phyloP scores from a whole-genome alignment of 2,329 filamentous ascomycete species.

The Myotisia sp. region DNA sequence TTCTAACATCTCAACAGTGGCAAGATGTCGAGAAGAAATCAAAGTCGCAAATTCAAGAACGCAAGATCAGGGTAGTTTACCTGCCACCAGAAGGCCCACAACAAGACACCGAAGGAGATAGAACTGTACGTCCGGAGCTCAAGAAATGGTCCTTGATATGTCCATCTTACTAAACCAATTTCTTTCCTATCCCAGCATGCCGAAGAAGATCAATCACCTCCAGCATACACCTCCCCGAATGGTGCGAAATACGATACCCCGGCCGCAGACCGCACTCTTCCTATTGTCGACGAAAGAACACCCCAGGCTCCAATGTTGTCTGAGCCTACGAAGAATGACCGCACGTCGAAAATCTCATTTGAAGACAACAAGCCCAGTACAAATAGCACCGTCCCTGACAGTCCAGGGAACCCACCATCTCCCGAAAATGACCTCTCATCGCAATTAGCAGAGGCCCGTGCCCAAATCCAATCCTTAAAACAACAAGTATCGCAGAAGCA shows the following conservation, averaged over 20 bases:
- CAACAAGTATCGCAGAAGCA: constrained; percentile 52
- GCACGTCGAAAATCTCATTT: not conserved
- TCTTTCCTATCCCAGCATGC: constrained; percentile 11
- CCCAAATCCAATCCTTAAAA: constrained; percentile 54
- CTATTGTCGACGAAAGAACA: constrained; percentile 22
- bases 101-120: constrained; percentile 11
- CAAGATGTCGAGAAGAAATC: constrained; percentile 55
- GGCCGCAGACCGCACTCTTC: constrained; percentile 31
- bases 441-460: constrained; percentile 62
- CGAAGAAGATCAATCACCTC: constrained; percentile 19
- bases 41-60: constrained; percentile 71
- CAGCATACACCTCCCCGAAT: constrained; percentile 43
- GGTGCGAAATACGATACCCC: constrained; percentile 33
- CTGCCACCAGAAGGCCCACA: constrained; percentile 46
- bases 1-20: constrained; percentile 45
- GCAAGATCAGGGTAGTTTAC: constrained; percentile 89
- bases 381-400: constrained; percentile 1
- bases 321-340: constrained; percentile 13
- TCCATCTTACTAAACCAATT: constrained; percentile 8
- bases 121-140: too few relatives aligned
- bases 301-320: constrained; percentile 21
- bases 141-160: too few relatives aligned
- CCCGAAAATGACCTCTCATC: constrained; percentile 51
- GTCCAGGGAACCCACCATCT: constrained; percentile 32
- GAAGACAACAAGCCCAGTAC: constrained; percentile 12